Evolutionary conservation across 768 basidiomycete species (phyloP).

Genomic region (Leccinellum rugosiceps): DNA sequence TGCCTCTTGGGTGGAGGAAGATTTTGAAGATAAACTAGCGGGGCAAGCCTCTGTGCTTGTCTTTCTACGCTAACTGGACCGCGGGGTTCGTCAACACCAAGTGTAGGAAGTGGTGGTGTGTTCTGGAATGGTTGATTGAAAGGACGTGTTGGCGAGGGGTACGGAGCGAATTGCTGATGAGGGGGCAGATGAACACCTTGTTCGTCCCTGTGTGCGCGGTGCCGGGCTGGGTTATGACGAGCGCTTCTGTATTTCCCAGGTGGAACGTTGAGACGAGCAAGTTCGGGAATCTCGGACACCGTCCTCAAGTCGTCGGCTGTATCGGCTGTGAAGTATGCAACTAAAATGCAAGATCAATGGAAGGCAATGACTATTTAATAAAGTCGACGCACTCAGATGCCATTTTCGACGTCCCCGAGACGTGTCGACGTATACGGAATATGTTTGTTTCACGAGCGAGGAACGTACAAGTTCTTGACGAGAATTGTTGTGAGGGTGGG

Average conservation of each 20-base stretch:
- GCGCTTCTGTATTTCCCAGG: conserved; percentile 63
- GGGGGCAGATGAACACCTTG: conserved; percentile 14
- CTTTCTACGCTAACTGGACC: conserved; percentile 9
- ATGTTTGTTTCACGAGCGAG: conserved; percentile 75
- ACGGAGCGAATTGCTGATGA: conserved; percentile 30
- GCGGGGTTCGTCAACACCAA: neutral
- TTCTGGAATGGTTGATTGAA: conserved; percentile 10
- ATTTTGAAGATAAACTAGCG: conserved; percentile 59
- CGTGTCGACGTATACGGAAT: conserved; percentile 73
- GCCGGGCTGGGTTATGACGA: conserved; percentile 48
- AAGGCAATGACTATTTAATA: neutral
- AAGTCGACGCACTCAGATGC: conserved; percentile 64
- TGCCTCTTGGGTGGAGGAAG: conserved; percentile 62
- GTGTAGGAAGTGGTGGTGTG: neutral
- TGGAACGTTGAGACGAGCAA: conserved; percentile 55
- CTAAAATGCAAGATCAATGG: conserved; percentile 33
- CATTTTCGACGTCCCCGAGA: conserved; percentile 68
- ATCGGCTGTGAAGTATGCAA: conserved; percentile 74
- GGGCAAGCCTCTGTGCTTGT: conserved; percentile 45
- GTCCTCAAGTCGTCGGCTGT: conserved; percentile 53
- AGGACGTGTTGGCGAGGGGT: conserved; percentile 28
- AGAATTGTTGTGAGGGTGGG: conserved; percentile 23
- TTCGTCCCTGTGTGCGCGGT: conserved; percentile 31
- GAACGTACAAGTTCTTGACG: conserved; percentile 35
- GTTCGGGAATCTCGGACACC: conserved; percentile 55